Conservation (phyloP, 2,329 filamentous ascomycete genomes). For the Botrytis hyacinthi region DNA sequence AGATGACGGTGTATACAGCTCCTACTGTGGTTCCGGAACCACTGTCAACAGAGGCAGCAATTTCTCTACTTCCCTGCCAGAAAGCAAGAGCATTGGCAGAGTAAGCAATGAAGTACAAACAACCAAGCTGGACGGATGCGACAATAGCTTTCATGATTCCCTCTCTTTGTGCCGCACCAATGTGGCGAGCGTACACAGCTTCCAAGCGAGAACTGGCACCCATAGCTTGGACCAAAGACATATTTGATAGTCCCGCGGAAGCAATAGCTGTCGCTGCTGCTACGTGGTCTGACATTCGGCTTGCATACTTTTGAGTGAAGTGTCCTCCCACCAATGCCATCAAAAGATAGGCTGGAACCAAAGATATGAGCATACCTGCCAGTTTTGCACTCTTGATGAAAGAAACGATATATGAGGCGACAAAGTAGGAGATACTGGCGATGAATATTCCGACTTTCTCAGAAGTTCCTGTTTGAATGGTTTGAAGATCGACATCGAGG, state of each 20-base stretch:
- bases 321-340: slow-evolving; percentile 4
- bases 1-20: slow-evolving; percentile 48
- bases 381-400: slow-evolving; percentile 55
- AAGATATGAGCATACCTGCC: slow-evolving; percentile 44
- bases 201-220: background rate
- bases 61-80: slow-evolving; percentile 48
- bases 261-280: slow-evolving; percentile 13
- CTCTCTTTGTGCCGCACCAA: slow-evolving; percentile 39
- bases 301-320: slow-evolving; percentile 10
- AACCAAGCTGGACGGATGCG: slow-evolving; percentile 48
- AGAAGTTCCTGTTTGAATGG: slow-evolving; percentile 56
- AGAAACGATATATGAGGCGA: slow-evolving; percentile 57
- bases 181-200: background rate
- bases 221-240: slow-evolving; percentile 10
- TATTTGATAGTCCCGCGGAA: slow-evolving; percentile 1
- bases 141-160: slow-evolving; percentile 50
- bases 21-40: slow-evolving; percentile 7
- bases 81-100: slow-evolving; percentile 56
- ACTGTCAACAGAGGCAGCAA: slow-evolving; percentile 42
- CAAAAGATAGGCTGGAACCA: slow-evolving; percentile 12
- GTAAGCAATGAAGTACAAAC: slow-evolving; percentile 37
- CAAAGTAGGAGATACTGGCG: slow-evolving; percentile 42
- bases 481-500: slow-evolving; percentile 55
- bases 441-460: slow-evolving; percentile 61
- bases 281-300: slow-evolving; percentile 1